Evolutionary conservation across 1,284 basidiomycete genomes (phyloP), one percentile per base, ranked within the genome.

Genomic region (Trametes polyzona): DNA sequence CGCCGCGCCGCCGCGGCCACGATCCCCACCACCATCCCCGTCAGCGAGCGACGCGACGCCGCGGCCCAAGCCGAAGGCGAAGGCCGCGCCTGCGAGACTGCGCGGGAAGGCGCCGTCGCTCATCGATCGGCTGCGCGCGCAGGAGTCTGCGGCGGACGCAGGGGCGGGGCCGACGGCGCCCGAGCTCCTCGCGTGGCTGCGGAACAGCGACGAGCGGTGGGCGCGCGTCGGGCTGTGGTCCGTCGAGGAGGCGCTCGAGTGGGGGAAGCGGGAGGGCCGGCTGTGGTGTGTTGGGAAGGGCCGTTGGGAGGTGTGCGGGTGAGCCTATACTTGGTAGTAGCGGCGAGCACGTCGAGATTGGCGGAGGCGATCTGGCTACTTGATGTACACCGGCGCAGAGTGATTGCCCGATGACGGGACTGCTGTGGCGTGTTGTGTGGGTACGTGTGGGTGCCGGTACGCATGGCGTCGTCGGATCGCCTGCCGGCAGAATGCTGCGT

Each of bases 171-270:
- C 78, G 7, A 83, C 81, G 12, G 76, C 78, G 47, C 76, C 76
- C 23, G 81, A 80, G 9, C 75, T 91, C 17, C 65, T 81, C 23
- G 58, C 62, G 4, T 75, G 75, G 63, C 65, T 88, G 61, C 73
- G 71, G 59, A 68, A 71, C 37, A 73, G 68, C 40, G 87, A 91
- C 64, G 84, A 80, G 58, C 75, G 81, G 47, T 91, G 88, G 89
- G 76, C 74, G 55, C 76, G 76, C 59, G 70, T 91, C 8, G 83
- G 85, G 0, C 76, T 78, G 46, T 89, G 86, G 83, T 75, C 76
- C 47, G 76, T 91, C 0, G 75, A 82, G 56, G 87, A 87, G 47
- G 82, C 85, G 2, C 61, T 91, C 65, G 71, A 78, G 47, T 67
- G 76, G 51, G 72, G 85, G 40, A 71, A 70, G 57, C 67, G 63